Conservation (phyloP, 495 filamentous ascomycete genomes). For the Penicillium alfredii region DNA sequence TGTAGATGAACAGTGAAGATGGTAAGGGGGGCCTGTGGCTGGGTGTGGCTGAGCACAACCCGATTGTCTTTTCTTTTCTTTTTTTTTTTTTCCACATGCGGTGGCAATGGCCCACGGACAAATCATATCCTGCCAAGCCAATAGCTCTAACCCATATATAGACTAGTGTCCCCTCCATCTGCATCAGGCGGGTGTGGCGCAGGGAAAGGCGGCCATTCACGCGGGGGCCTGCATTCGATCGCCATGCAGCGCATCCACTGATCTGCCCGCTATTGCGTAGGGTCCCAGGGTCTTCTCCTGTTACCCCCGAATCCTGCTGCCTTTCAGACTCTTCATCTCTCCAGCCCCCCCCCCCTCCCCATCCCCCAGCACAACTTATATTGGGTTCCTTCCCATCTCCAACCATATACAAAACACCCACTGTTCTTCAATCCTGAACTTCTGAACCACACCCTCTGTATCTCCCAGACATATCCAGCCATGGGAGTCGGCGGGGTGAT, state of each 20-base stretch:
- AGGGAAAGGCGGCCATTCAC: constrained; percentile 10
- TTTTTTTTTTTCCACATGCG: constrained; percentile 8
- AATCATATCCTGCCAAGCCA: too few species aligned
- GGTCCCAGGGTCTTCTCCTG: constrained; percentile 12
- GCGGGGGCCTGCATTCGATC: constrained; percentile 7
- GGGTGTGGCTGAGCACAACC: constrained; percentile 8
- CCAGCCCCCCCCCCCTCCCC: not conserved
- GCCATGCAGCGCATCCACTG: constrained; percentile 15
- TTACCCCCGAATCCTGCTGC: constrained; percentile 23
- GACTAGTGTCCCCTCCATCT: too few species aligned
- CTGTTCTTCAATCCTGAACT: too few species aligned
- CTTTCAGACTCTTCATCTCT: constrained; percentile 11
- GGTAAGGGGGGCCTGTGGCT: too few species aligned
- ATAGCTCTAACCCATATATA: too few species aligned
- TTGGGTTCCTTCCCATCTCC: too few species aligned
- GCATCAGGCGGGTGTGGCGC: constrained; percentile 11
- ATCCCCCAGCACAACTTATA: too few species aligned
- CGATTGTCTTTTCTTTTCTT: constrained; percentile 1
- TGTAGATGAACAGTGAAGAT: too few species aligned
- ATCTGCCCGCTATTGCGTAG: constrained; percentile 23
- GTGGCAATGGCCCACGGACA: too few species aligned
- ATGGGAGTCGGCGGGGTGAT: constrained; percentile 50
- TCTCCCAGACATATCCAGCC: not conserved
- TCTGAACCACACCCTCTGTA: too few species aligned
- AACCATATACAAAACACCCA: too few species aligned